phyloP scores from a whole-genome alignment of 2,329 filamentous ascomycete species.

The Aspergillus eucalypticola region DNA sequence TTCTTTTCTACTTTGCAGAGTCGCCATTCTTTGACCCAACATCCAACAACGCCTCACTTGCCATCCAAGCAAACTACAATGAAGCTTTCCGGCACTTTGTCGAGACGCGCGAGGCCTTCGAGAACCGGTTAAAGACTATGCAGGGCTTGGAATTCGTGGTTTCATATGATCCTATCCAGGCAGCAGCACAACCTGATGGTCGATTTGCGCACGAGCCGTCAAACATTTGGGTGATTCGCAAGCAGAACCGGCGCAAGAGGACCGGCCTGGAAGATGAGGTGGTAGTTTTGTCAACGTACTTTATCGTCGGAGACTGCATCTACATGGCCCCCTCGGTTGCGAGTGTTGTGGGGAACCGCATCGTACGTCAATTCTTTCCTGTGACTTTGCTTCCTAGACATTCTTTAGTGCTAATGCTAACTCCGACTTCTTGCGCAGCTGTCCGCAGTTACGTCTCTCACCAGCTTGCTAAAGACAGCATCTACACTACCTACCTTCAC shows the following conservation, averaged over 20 bases:
- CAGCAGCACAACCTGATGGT: slow-evolving; percentile 43
- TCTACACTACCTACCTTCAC: slow-evolving; percentile 58
- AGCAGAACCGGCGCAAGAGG: slow-evolving; percentile 54
- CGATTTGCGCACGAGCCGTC: slow-evolving; percentile 48
- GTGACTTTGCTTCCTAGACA: not conserved
- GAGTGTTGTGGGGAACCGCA: slow-evolving; percentile 57
- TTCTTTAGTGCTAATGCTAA: not conserved
- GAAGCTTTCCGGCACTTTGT: slow-evolving; percentile 52
- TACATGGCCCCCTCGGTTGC: slow-evolving; percentile 63
- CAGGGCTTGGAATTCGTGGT: slow-evolving; percentile 62
- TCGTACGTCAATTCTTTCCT: slow-evolving; percentile 43
- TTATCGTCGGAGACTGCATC: slow-evolving; percentile 60
- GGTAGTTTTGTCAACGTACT: slow-evolving; percentile 59
- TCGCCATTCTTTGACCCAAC: slow-evolving; percentile 65
- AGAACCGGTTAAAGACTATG: slow-evolving; percentile 55
- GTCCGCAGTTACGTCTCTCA: slow-evolving; percentile 57
- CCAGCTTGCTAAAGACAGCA: slow-evolving; percentile 56
- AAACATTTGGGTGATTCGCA: slow-evolving; percentile 62
- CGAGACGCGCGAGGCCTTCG: slow-evolving; percentile 58
- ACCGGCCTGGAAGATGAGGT: slow-evolving; percentile 50
- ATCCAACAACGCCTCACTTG: slow-evolving; percentile 61
- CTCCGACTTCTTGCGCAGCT: slow-evolving; percentile 42
- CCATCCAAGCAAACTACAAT: slow-evolving; percentile 54
- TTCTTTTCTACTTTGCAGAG: slow-evolving; percentile 63
- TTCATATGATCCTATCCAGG: slow-evolving; percentile 56